phyloP scores from a whole-genome alignment of 73 alveolate genomes.

The Paramecium pentaurelia region DNA sequence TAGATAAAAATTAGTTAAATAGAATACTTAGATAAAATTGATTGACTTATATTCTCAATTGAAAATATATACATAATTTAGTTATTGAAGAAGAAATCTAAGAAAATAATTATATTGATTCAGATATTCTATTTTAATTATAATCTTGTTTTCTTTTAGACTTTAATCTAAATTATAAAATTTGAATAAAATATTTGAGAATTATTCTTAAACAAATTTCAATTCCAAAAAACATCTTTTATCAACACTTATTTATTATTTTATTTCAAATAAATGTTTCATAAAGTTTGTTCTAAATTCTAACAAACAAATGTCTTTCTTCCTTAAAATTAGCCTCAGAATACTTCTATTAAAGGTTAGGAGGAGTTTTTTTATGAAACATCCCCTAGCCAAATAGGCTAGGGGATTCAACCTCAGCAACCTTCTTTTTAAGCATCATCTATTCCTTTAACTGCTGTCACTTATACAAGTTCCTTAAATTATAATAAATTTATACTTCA shows the following conservation, averaged over 20 bases:
- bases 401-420: conserved; percentile 65
- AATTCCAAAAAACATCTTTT: conserved; percentile 33
- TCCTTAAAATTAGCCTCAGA: conserved; percentile 13
- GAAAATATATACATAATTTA: too few species aligned
- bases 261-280: neutral
- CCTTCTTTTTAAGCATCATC: conserved; percentile 58
- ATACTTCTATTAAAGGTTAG: conserved; percentile 48
- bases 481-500: conserved; percentile 70
- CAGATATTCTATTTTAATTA: too few species aligned
- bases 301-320: conserved; percentile 33
- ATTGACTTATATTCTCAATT: too few species aligned
- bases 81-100: too few species aligned
- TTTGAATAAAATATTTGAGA: neutral
- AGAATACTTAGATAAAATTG: too few species aligned
- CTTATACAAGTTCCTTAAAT: conserved; percentile 35
- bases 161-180: neutral
- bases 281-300: neutral
- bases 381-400: conserved; percentile 55
- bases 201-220: neutral
- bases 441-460: conserved; percentile 55
- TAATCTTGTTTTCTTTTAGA: too few species aligned
- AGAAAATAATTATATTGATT: too few species aligned
- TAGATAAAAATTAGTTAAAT: too few species aligned
- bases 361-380: conserved; percentile 44
- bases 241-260: neutral